phyloP scores from a whole-genome alignment of 305 asterid genomes.

The Ilex paraguariensis region DNA sequence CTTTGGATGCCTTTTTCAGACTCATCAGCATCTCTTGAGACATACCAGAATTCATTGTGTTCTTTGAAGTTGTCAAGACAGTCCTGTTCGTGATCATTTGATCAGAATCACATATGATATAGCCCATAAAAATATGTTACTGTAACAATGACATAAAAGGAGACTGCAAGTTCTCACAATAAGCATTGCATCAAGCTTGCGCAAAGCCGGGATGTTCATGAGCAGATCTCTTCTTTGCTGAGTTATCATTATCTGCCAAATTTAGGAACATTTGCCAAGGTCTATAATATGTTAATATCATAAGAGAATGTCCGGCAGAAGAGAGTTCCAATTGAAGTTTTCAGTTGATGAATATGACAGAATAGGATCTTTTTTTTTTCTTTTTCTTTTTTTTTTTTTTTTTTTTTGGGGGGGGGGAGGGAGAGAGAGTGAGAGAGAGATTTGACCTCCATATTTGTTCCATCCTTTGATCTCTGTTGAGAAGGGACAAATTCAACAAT shows the following conservation, averaged over 20 bases:
- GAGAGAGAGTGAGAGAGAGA: neutral
- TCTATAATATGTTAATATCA: no score
- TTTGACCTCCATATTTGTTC: constrained; percentile 67
- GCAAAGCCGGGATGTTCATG: constrained; percentile 72
- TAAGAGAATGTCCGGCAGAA: no score
- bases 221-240: constrained; percentile 73
- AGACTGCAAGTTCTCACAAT: constrained; percentile 38
- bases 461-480: constrained; percentile 61
- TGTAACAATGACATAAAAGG: neutral
- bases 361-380: no score
- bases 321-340: no score
- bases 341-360: no score
- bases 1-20: constrained; percentile 67
- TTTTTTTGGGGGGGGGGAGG: no score
- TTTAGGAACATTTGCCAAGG: no score
- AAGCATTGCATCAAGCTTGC: constrained; percentile 81
- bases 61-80: constrained; percentile 58
- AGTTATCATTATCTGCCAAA: constrained; percentile 65
- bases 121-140: neutral
- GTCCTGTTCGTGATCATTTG: constrained; percentile 30
- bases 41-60: constrained; percentile 69
- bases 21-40: constrained; percentile 64
- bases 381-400: no score
- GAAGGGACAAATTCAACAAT: constrained; percentile 81
- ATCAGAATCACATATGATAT: neutral